phyloP scores from a whole-genome alignment of 306 rosid species.

The Rosa persica region DNA sequence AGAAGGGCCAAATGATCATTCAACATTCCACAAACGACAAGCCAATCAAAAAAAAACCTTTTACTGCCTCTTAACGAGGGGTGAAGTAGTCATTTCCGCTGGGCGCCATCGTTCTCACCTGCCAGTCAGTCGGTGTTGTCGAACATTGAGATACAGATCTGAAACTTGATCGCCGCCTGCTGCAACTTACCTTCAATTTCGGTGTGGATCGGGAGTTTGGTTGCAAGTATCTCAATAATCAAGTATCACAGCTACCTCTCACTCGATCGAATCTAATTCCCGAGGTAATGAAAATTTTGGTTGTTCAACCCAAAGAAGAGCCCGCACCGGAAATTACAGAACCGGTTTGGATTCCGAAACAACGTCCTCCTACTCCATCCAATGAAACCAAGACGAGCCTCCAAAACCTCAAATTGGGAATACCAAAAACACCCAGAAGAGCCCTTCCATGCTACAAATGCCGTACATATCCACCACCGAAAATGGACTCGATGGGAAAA shows the following conservation, averaged over 20 bases:
- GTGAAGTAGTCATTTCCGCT: too few relatives aligned
- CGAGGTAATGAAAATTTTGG: not conserved
- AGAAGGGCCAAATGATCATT: too few relatives aligned
- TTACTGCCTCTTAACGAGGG: too few relatives aligned
- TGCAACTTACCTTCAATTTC: too few relatives aligned
- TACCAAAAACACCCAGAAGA: not conserved
- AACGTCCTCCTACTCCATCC: not conserved
- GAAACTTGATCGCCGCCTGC: too few relatives aligned
- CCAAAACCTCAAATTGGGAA: slow-evolving; percentile 34
- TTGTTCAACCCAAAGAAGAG: slow-evolving; percentile 16
- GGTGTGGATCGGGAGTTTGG: too few relatives aligned
- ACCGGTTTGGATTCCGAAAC: slow-evolving; percentile 2
- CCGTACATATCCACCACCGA: slow-evolving; percentile 71
- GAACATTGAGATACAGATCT: too few relatives aligned
- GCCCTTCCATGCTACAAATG: slow-evolving; percentile 47
- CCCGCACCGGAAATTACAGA: not conserved
- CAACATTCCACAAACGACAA: too few relatives aligned
- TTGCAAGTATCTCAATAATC: too few relatives aligned
- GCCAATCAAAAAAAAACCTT: too few relatives aligned
- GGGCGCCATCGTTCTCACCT: too few relatives aligned
- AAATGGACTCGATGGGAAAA: slow-evolving; percentile 63
- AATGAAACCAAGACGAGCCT: slow-evolving; percentile 36
- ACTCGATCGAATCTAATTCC: slow-evolving; percentile 2
- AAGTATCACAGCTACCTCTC: slow-evolving; percentile 32
- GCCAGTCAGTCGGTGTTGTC: too few relatives aligned